Base-by-base conservation (phyloP, 1,284 basidiomycete genomes). In the Sanghuangporus baumii region DNA sequence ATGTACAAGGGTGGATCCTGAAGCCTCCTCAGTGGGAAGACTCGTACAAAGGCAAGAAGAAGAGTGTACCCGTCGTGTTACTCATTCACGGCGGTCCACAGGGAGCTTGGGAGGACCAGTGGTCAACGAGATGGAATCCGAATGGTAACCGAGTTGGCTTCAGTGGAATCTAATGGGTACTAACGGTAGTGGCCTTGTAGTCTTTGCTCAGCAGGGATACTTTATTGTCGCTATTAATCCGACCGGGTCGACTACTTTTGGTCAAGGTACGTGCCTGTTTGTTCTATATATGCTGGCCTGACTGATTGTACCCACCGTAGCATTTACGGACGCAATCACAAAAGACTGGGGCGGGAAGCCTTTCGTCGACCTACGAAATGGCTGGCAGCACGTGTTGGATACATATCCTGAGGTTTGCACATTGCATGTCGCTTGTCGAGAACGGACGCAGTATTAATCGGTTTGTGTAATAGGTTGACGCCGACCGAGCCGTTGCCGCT, bases 61-160 rank as follows among this genome's bases (percentile, higher is more conserved):
- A 87, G 76, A 88, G 87, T 71, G 94, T 84, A 81, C 93, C 93
- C 4, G 79, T 83, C 54, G 75, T 88, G 26, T 70, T 92, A 66
- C 73, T 91, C 18, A 92, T 93, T 55, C 91, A 93, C 65, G 92
- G 92, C 65, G 89, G 90, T 14, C 91, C 91, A 1, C 87, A 93
- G 75, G 78, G 85, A 46, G 89, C 87, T 63, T 94, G 91, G 92
- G 82, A 85, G 67, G 92, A 94, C 70, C 78, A 83, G 64, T 94
- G 93, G 92, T 88, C 85, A 1, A 92, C 86, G 38, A 78, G 93
- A 55, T 97, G 94, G 93, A 96, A 96, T 74, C 89, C 87, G 0
- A 91, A 93, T 67, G 79, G 88, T 88, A 64, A 62, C 75, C 65
- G n/a, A 46, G 37, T 54, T 34, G 31, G 4, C 20, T 52, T 26